Evolutionary conservation across 805 yeast genomes (phyloP), one percentile per base, ranked within the genome.

Genomic region (Suhomyces pyralidae): DNA sequence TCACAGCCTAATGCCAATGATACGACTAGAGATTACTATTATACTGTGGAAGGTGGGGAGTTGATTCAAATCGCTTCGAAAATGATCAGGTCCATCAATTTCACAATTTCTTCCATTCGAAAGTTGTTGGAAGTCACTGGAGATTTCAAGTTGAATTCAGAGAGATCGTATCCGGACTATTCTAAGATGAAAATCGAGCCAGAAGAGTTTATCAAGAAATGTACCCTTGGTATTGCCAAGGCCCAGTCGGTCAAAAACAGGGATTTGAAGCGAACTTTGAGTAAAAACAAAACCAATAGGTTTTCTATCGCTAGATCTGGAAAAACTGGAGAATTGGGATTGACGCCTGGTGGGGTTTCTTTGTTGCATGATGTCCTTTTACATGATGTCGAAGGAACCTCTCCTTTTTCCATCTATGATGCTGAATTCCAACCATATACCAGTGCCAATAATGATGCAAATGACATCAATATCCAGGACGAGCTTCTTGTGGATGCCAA

Each of bases 151-250:
- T 69, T 87, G 45, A 79, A 82, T 20, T 65, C 73, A 1, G 84
- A 82, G 42, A 78, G 90, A 61, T 72, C 81, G 19, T 88, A 86
- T 61, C 86, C 90, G 1, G 87, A 88, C 64, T 86, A 86, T 57
- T 67, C 77, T 8, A 66, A 65, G 24, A 80, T 84, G 66, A 76
- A 79, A 53, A 77, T 88, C 3, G 77, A 83, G 6, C 84, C 91
- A 0, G 79, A 77, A 7, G 78, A 76, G 7, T 87, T 88, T 65
- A 79, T 87, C 28, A 76, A 74, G 51, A 77, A 76, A 51, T 85
- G 91, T 58, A 80, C 91, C 0, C 65, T 71, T 46, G 90, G 88
- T 0, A 70, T 86, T 46, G 78, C 80, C n/a, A 78, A 77, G 60
- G 54, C 71, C 42, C 63, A 69, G 58, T 53, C 64, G 51, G 57